Base-by-base conservation (phyloP, 2,329 filamentous ascomycete species). In the Teratosphaeria nubilosa region DNA sequence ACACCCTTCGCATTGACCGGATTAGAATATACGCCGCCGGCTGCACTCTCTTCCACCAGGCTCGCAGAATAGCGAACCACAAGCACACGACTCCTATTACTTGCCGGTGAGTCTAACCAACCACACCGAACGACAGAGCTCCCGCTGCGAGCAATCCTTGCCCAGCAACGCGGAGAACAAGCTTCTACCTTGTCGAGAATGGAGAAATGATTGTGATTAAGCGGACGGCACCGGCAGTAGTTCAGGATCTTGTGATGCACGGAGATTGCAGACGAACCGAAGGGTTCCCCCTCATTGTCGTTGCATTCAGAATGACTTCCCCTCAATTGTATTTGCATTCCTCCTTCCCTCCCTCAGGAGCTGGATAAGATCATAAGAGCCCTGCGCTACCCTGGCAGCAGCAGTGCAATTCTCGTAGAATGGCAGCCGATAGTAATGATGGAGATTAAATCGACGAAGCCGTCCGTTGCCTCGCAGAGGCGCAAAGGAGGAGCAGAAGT, bases 381-480 rank as follows among this genome's bases (percentile, higher is more conserved):
- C 5, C 11, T 41, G 34, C 34, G 34, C 34, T 41, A 14, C 16
- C 11, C 34, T 41, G 11, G 34, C 34, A 16, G 34, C 34, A 41
- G 34, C 13, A 16, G 34, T 3, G 32, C 32, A 34, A 14, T 5
- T n/a, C 16, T 14, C 16, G 9, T 16, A 41, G 34, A 16, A n/a
- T n/a, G 16, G 34, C 0, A 14, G 11, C 16, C 13, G 34, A 7
- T 41, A 5, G 9, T n/a, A 14, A 41, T 16, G 13, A 41, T 41
- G 34, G 34, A 41, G 6, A 41, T 41, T 41, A 14, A 41, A 41
- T n/a, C 34, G 34, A 41, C 34, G 16, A 16, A 16, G 5, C 16
- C 11, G 13, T 41, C 34, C 5, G 6, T n/a, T 41, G 13, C 34
- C 20, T 27, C 48, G 25, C 54, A 59, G 58, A 61, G 56, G 58